Evolutionary conservation across 441 rosid species (phyloP), one percentile per base, ranked within the genome.

Genomic region (Isatis lusitanica): DNA sequence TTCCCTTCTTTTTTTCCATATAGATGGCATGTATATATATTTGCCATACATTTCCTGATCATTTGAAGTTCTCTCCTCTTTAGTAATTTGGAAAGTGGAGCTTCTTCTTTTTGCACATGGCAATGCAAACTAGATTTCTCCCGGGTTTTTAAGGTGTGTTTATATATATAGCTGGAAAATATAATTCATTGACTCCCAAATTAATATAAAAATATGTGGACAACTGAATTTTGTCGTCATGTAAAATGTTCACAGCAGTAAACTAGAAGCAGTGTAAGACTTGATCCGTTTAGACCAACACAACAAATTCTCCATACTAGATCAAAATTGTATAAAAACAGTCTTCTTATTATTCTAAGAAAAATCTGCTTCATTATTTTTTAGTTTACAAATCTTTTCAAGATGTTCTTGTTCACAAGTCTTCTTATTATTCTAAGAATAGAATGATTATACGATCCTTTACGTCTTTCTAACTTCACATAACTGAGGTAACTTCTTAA

Each of bases 401-500:
- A 26, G 38, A 35, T 26, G 17, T 53, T 53, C 18, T 39, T 40
- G 73, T 59, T 59, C 66, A 51, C 35, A 59, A 50, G 18, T 50
- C 26, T 53, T 75, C n/a, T 61, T 62, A 30, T 75, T 62, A 69
- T 63, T 62, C 43, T 75, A 69, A 74, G 58, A 63, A 69, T 35
- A 53, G 10, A 24, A 61, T 60, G 50, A 15, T 38, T 39, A 51
- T 30, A 57, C 15, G 8, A 61, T 50, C 38, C 39, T 30, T 30
- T 7, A 42, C 51, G 9, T 58, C 67, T 58, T 26, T 67, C 78
- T 57, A 65, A 26, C 35, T 39, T 30, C 38, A 53, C 38, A 53
- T 13, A 12, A 12, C 35, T 64, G 63, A 33, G 12, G 44, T 52
- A 55, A 52, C 63, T 30, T 64, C 42, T 26, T 7, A 28, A 64